Percentiles rank a stretch among this genome's conserved stretches.
These are phyloP conservation scores for Nitzschia palea DNA, from an alignment of 108 stramenopile genomes.

Conservation along the genomic window DNA sequence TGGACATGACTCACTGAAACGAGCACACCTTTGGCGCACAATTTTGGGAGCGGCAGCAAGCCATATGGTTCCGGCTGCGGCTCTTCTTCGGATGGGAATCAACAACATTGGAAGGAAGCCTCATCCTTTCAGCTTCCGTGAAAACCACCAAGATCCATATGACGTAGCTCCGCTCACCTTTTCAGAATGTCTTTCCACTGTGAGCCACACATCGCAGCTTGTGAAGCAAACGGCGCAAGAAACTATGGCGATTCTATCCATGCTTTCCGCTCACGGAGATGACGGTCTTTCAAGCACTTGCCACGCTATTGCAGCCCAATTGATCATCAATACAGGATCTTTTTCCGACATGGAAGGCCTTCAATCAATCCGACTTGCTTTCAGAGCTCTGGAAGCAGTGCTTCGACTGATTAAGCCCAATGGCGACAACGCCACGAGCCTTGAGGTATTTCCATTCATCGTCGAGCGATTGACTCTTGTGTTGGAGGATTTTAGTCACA, in stretches of 20 bases:
- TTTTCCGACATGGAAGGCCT: constrained; percentile 42
- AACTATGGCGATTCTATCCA: constrained; percentile 43
- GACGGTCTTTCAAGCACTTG: constrained; percentile 32
- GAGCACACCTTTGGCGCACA: constrained; percentile 42
- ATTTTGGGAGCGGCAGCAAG: constrained; percentile 45
- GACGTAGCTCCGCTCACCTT: constrained; percentile 20
- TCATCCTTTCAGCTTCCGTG: constrained; percentile 48
- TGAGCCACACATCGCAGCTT: neutral
- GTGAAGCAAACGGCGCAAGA: neutral
- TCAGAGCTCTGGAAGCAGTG: constrained; percentile 6
- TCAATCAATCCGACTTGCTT: constrained; percentile 26
- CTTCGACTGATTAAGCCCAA: neutral
- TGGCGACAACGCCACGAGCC: constrained; percentile 6
- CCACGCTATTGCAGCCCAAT: constrained; percentile 52
- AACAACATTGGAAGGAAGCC: constrained; percentile 51
- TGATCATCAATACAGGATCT: constrained; percentile 44
- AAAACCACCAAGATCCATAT: constrained; percentile 11
- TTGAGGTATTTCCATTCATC: constrained; percentile 13
- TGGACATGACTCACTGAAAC: neutral
- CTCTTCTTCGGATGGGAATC: constrained; percentile 61
- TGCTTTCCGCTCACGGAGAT: constrained; percentile 33
- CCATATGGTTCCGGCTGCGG: constrained; percentile 63
- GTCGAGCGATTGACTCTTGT: constrained; percentile 21
- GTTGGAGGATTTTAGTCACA: constrained; percentile 11
- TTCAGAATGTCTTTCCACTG: constrained; percentile 10